phyloP scores from a whole-genome alignment of 1,139 yeast genomes.

The Nadsonia commutata region DNA sequence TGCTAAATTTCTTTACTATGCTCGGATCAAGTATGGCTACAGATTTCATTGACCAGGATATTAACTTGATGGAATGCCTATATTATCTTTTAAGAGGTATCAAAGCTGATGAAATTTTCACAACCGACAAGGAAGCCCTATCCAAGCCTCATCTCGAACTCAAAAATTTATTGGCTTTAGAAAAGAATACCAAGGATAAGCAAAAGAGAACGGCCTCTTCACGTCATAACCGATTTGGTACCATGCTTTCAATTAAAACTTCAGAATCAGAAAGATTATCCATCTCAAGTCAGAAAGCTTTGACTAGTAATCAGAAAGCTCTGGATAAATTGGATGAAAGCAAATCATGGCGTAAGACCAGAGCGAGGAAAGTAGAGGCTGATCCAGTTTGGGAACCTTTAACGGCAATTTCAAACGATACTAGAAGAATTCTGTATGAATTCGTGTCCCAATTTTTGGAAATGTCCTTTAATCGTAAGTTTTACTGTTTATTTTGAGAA shows the following conservation, averaged over 20 bases:
- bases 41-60: slow-evolving; percentile 53
- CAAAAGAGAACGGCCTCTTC: slow-evolving; percentile 30
- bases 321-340: slow-evolving; percentile 48
- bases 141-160: slow-evolving; percentile 19
- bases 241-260: slow-evolving; percentile 56
- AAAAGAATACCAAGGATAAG: slow-evolving; percentile 36
- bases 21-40: slow-evolving; percentile 48
- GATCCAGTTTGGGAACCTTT: slow-evolving; percentile 18
- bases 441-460: slow-evolving; percentile 52
- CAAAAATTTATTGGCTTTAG: slow-evolving; percentile 41
- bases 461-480: slow-evolving; percentile 50
- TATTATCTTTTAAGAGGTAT: slow-evolving; percentile 49
- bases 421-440: slow-evolving; percentile 24
- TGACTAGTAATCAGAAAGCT: slow-evolving; percentile 33
- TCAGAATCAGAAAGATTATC: slow-evolving; percentile 44
- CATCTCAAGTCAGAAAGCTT: slow-evolving; percentile 64
- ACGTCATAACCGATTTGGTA: slow-evolving; percentile 86
- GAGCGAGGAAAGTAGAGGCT: slow-evolving; percentile 14
- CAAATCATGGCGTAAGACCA: slow-evolving; percentile 48
- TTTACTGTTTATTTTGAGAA: not conserved
- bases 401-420: slow-evolving; percentile 32
- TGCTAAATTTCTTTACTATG: slow-evolving; percentile 54
- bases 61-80: slow-evolving; percentile 54
- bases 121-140: not conserved
- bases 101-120: slow-evolving; percentile 24